Percentiles rank a stretch among this genome's conserved stretches.
phyloP scores from a whole-genome alignment of 2,329 filamentous ascomycete species.

The Davidsoniella virescens region DNA sequence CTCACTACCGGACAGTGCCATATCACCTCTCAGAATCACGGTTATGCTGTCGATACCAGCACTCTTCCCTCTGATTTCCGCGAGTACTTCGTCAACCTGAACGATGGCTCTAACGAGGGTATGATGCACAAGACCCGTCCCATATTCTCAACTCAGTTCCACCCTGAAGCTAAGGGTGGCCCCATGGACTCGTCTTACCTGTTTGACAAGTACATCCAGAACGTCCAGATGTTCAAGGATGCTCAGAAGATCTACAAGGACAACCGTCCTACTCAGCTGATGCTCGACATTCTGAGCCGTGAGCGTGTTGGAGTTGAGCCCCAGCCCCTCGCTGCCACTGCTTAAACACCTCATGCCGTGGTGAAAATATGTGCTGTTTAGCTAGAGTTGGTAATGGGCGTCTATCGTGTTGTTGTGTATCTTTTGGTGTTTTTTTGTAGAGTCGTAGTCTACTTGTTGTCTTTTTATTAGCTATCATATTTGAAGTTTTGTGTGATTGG shows the following conservation, averaged over 20 bases:
- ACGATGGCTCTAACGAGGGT: conserved; percentile 93
- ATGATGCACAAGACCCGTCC: conserved; percentile 93
- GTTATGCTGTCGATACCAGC: conserved; percentile 78
- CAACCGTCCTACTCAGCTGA: conserved; percentile 70
- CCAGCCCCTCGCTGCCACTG: conserved; percentile 36
- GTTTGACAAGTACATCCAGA: conserved; percentile 91
- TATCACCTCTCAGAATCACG: conserved; percentile 97
- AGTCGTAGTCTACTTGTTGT: not conserved
- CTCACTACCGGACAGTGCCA: conserved; percentile 93
- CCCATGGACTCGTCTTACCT: conserved; percentile 91
- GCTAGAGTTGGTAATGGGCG: too few species aligned
- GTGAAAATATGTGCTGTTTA: not conserved
- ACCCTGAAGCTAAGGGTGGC: conserved; percentile 93
- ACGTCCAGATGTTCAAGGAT: conserved; percentile 77
- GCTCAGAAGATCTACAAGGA: conserved; percentile 65
- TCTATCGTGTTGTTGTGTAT: not conserved
- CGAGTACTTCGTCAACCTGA: conserved; percentile 97
- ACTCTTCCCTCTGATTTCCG: conserved; percentile 79
- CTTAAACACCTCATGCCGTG: conserved; percentile 18
- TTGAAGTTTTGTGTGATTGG: too few species aligned
- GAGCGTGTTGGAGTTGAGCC: conserved; percentile 84
- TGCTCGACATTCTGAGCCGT: conserved; percentile 83
- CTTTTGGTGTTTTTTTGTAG: conserved; percentile 3
- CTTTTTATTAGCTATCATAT: not conserved
- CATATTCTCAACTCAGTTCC: conserved; percentile 98